phyloP scores from a whole-genome alignment of 2,329 filamentous ascomycete species.

The Tolypocladium paradoxum region DNA sequence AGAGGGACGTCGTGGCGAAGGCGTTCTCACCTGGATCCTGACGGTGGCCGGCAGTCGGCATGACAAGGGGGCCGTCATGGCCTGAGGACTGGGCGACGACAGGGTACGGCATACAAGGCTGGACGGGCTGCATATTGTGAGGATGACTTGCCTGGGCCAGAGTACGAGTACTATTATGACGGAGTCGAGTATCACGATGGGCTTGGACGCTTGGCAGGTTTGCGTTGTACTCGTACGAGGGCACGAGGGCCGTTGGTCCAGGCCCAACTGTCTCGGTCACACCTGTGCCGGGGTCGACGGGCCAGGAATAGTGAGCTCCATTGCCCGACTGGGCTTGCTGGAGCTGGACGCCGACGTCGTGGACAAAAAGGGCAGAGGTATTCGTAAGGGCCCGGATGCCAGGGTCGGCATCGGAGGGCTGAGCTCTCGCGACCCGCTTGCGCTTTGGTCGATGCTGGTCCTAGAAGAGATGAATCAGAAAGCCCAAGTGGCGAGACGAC shows the following conservation, averaged over 20 bases:
- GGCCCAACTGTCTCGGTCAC: constrained; percentile 1
- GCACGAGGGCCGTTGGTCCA: not conserved
- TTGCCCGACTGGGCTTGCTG: not conserved
- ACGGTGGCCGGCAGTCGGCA: constrained; percentile 3
- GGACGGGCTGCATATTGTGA: not conserved
- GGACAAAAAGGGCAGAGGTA: not conserved
- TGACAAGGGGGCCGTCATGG: constrained; percentile 1
- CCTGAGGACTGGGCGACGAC: constrained; percentile 1
- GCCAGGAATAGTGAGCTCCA: not conserved
- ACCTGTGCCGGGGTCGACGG: constrained; percentile 1
- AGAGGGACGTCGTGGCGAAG: not conserved
- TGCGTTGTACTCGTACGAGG: constrained; percentile 2
- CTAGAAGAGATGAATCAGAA: constrained; percentile 1
- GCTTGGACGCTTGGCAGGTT: not conserved
- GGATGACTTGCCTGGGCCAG: not conserved
- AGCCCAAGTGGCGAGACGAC: not conserved
- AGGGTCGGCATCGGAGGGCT: not conserved
- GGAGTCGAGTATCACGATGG: constrained; percentile 2
- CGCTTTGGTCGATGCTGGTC: not conserved
- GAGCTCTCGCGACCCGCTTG: not conserved
- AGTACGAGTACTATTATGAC: not conserved
- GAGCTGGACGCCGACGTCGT: not conserved
- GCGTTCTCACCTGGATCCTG: not conserved
- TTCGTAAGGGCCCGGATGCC: not conserved
- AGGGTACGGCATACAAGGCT: not conserved